These are phyloP conservation scores for Exophiala oligosperma DNA, from an alignment of 2,329 filamentous ascomycete genomes.

Conservation along the genomic window DNA sequence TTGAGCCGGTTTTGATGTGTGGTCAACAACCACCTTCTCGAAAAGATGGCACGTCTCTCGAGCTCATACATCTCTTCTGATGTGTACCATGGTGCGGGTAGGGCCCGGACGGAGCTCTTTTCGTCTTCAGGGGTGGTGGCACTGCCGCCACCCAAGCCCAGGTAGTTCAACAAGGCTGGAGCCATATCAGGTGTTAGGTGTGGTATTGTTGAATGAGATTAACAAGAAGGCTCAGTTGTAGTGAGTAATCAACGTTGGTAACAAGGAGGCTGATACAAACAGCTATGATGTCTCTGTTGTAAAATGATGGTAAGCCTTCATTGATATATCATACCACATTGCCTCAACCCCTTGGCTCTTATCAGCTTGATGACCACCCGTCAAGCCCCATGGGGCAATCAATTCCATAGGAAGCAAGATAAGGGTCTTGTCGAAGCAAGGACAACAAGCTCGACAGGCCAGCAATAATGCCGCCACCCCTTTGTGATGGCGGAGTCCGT, in stretches of 20 bases:
- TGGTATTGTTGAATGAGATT: neutral
- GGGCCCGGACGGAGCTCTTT: conserved; percentile 33
- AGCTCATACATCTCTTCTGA: conserved; percentile 46
- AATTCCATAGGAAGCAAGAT: conserved; percentile 2
- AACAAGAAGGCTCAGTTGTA: too few relatives aligned
- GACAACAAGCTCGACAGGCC: neutral
- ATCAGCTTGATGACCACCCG: neutral
- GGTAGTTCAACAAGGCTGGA: conserved; percentile 18
- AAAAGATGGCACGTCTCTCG: conserved; percentile 51
- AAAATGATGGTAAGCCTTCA: neutral
- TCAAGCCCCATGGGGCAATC: conserved; percentile 13
- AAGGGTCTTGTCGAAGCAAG: neutral
- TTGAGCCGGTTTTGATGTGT: conserved; percentile 45
- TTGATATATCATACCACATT: neutral
- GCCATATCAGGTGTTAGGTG: conserved; percentile 8
- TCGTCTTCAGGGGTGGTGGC: conserved; percentile 3
- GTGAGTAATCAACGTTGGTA: neutral
- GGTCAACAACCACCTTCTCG: conserved; percentile 45
- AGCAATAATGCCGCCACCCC: neutral
- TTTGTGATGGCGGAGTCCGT: neutral
- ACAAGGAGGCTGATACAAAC: neutral
- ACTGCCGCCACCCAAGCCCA: conserved; percentile 12
- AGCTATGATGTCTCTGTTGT: neutral
- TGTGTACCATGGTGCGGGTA: conserved; percentile 54
- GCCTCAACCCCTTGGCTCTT: neutral